A percentile compares a stretch with the other conserved stretches of the same genome.
Conservation (phyloP, 345 rosid genomes). For the Litchi chinensis region DNA sequence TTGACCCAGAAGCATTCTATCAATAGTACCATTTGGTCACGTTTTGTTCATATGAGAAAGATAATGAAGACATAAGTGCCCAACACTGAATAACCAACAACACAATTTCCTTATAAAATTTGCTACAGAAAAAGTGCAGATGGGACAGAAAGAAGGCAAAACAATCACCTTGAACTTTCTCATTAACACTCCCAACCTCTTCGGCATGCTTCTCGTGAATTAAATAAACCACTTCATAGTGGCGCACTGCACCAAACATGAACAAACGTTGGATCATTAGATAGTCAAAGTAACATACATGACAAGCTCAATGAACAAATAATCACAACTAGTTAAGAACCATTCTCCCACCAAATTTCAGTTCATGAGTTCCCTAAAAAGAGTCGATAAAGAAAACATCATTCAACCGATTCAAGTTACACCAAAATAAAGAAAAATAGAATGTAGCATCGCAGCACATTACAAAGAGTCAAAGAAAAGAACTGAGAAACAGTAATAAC, state of each 20-base stretch:
- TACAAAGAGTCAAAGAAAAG: conserved; percentile 7
- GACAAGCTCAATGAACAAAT: background rate
- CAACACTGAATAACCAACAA: background rate
- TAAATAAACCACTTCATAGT: conserved; percentile 91
- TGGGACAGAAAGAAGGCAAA: background rate
- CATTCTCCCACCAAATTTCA: background rate
- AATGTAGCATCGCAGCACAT: background rate
- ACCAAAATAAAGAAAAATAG: background rate
- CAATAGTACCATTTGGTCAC: background rate
- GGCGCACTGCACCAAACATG: conserved; percentile 63
- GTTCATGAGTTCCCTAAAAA: background rate
- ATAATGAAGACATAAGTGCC: background rate
- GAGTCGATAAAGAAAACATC: background rate
- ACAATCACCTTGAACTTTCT: conserved; percentile 81
- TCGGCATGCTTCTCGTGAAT: conserved; percentile 88
- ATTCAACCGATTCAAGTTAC: background rate
- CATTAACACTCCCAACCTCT: conserved; percentile 67
- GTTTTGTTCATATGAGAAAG: background rate
- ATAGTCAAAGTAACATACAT: background rate
- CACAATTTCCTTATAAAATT: background rate
- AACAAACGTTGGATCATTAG: background rate
- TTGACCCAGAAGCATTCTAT: background rate
- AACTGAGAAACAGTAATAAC: background rate
- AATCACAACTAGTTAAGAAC: background rate
- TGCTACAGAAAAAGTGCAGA: background rate